Evolutionary conservation across 1,284 basidiomycete species (phyloP).

Genomic region (Amylostereum areolatum): DNA sequence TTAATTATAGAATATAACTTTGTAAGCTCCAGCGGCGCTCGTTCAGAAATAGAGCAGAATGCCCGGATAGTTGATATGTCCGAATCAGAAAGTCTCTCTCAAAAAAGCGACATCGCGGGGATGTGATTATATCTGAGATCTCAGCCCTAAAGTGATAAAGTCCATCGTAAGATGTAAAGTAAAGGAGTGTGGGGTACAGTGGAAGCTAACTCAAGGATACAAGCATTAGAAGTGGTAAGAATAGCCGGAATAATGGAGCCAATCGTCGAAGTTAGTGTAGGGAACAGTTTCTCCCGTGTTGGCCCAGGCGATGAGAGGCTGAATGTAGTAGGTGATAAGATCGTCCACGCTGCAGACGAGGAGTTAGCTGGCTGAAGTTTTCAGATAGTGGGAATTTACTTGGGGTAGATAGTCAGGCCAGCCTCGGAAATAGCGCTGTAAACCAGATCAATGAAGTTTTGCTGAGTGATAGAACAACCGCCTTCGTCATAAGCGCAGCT

Average conservation of each 20-base stretch:
- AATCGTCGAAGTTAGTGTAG: constrained; percentile 20
- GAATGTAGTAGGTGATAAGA: constrained; percentile 9
- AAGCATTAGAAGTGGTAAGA: neutral
- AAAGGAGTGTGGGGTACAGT: no score
- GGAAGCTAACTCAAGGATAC: no score
- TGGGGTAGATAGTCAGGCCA: constrained; percentile 8
- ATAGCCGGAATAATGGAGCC: constrained; percentile 14
- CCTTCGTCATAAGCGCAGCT: constrained; percentile 12
- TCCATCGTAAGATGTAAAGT: no score
- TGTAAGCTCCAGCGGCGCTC: no score
- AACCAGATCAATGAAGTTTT: constrained; percentile 19
- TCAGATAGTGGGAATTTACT: neutral
- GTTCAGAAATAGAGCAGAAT: no score
- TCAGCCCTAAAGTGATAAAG: no score
- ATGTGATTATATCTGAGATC: no score
- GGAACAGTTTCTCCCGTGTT: constrained; percentile 15
- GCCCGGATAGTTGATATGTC: no score
- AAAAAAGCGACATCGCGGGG: no score
- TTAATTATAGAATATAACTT: no score
- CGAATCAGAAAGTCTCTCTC: no score
- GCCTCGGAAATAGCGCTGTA: constrained; percentile 11
- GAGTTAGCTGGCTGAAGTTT: neutral
- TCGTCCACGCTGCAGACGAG: neutral
- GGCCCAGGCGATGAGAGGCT: constrained; percentile 14
- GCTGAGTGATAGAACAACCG: constrained; percentile 18